Evolutionary conservation across 345 rosid genomes (phyloP).

Genomic region (Syzygium aqueum): DNA sequence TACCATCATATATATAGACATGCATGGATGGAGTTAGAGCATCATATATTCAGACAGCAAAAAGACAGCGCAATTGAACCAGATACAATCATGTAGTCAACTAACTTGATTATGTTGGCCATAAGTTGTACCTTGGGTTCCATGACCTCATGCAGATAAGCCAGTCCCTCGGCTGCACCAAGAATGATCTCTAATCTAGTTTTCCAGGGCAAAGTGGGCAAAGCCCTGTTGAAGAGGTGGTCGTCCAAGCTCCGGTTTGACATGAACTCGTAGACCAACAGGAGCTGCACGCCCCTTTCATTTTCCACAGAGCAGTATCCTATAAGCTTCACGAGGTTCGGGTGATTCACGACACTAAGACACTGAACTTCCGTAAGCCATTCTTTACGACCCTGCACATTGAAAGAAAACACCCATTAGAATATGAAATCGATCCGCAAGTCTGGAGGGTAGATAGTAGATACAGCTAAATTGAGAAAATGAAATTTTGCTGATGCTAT

Average conservation of each 20-base stretch:
- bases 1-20: neutral
- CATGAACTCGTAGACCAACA: constrained; percentile 81
- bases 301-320: constrained; percentile 63
- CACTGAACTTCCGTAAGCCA: constrained; percentile 90
- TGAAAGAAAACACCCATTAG: neutral
- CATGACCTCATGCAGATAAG: constrained; percentile 65
- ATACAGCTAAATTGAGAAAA: neutral
- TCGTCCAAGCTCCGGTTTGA: constrained; percentile 76
- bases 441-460: neutral
- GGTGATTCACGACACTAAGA: constrained; percentile 75
- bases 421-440: neutral
- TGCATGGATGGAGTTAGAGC: neutral
- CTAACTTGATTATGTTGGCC: neutral
- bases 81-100: neutral
- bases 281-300: constrained; percentile 57
- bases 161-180: constrained; percentile 82
- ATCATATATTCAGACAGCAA: neutral
- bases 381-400: constrained; percentile 73
- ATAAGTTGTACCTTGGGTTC: constrained; percentile 48
- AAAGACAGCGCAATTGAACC: neutral
- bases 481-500: neutral
- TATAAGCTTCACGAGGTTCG: constrained; percentile 76
- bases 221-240: constrained; percentile 46
- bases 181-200: constrained; percentile 73
- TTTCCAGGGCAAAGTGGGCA: constrained; percentile 50